A percentile compares a stretch with the other conserved stretches of the same genome.
phyloP scores from a whole-genome alignment of 164 flowering plant species.

The Paratinospora sagittata region DNA sequence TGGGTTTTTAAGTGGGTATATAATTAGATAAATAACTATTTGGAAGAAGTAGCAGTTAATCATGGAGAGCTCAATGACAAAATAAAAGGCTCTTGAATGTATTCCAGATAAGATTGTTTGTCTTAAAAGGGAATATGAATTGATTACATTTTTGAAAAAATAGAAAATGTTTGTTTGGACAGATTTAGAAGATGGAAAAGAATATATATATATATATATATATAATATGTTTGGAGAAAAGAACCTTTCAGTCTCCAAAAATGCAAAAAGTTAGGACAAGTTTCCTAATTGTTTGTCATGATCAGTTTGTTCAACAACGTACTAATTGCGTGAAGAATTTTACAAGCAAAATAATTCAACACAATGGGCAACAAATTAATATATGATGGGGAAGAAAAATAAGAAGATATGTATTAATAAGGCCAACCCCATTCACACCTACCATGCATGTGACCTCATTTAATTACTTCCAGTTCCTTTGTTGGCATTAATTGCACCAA shows the following conservation, averaged over 20 bases:
- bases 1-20: too few species aligned
- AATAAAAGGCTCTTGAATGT: too few species aligned
- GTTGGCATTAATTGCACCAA: neutral
- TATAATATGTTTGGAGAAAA: neutral
- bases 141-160: neutral
- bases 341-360: neutral
- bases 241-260: neutral
- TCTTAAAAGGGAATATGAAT: neutral
- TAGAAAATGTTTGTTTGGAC: neutral
- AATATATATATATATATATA: too few species aligned
- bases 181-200: neutral
- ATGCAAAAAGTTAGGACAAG: neutral
- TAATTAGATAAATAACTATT: too few species aligned
- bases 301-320: neutral
- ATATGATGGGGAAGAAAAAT: neutral
- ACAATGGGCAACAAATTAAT: neutral
- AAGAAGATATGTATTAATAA: neutral
- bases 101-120: neutral
- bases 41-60: neutral
- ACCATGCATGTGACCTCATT: slow-evolving; percentile 21
- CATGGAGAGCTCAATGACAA: neutral
- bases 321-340: neutral
- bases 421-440: slow-evolving; percentile 13
- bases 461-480: neutral
- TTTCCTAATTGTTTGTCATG: neutral